phyloP scores from a whole-genome alignment of 108 stramenopile species.

The Skeletonema potamos region DNA sequence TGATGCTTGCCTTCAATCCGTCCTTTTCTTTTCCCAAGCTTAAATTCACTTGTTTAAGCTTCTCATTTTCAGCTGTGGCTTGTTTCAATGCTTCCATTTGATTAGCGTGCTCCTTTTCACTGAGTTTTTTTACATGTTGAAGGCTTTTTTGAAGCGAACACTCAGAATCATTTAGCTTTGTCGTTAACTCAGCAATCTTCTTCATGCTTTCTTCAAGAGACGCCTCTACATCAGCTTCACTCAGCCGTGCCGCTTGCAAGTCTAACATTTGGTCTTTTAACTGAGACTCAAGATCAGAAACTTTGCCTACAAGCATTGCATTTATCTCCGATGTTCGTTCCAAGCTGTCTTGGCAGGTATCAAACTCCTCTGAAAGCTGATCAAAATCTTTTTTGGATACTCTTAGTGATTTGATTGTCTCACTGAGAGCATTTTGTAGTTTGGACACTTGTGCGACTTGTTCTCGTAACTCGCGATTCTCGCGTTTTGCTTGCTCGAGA shows the following conservation, averaged over 20 bases:
- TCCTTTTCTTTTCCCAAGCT: neutral
- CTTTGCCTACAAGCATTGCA: conserved; percentile 20
- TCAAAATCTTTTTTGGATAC: conserved; percentile 1
- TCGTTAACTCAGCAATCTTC: conserved; percentile 7
- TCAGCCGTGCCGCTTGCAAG: conserved; percentile 40
- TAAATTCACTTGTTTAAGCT: neutral
- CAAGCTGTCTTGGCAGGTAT: conserved; percentile 16
- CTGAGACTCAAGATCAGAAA: conserved; percentile 26
- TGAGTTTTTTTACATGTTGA: conserved; percentile 14
- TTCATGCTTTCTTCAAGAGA: conserved; percentile 19
- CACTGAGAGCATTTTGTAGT: conserved; percentile 6
- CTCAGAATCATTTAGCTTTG: too few species aligned
- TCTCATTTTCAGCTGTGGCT: conserved; percentile 3
- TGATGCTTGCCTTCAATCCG: neutral
- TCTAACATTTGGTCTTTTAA: conserved; percentile 37
- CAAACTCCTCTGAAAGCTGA: neutral
- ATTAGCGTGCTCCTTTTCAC: conserved; percentile 9
- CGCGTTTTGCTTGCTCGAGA: neutral
- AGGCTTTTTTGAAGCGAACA: neutral
- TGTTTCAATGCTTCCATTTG: conserved; percentile 26
- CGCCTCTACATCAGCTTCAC: conserved; percentile 44
- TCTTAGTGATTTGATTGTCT: conserved; percentile 1
- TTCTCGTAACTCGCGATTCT: conserved; percentile 5
- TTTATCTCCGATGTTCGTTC: conserved; percentile 19
- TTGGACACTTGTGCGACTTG: conserved; percentile 1